Evolutionary conservation across 2,329 filamentous ascomycete species (phyloP).

Genomic region (Fusarium albidum): DNA sequence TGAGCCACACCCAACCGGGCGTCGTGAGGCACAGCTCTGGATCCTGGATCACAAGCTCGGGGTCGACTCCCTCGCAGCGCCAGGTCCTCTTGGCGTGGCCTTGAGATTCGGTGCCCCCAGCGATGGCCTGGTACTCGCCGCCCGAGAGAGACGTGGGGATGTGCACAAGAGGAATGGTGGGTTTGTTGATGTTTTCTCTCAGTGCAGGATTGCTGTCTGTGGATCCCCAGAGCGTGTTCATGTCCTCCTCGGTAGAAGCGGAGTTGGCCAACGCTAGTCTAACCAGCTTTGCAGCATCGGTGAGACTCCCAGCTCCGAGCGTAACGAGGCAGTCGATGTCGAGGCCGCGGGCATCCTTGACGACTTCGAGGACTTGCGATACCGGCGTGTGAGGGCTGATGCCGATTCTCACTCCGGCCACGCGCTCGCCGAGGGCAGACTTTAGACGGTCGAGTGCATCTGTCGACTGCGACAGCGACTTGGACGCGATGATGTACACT

Average conservation of each 20-base stretch:
- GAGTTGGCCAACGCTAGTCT: constrained; percentile 59
- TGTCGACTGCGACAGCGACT: constrained; percentile 56
- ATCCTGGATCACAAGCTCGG: constrained; percentile 64
- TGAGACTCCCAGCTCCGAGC: constrained; percentile 63
- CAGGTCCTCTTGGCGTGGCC: constrained; percentile 42
- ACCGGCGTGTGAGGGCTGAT: constrained; percentile 64
- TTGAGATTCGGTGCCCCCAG: constrained; percentile 40
- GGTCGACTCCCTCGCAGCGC: constrained; percentile 48
- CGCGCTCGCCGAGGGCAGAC: constrained; percentile 48
- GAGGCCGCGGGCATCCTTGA: constrained; percentile 47
- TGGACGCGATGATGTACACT: constrained; percentile 43
- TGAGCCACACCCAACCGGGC: constrained; percentile 62
- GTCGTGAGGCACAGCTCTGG: constrained; percentile 60
- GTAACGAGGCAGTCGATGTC: constrained; percentile 61
- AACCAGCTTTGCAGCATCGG: constrained; percentile 63
- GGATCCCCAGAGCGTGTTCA: constrained; percentile 46
- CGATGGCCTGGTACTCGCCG: constrained; percentile 46
- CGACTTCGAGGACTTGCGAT: constrained; percentile 59
- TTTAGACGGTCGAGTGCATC: constrained; percentile 52
- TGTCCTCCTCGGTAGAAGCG: constrained; percentile 46
- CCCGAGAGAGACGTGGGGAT: constrained; percentile 48
- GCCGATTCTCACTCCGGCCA: constrained; percentile 57
- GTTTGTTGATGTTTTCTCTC: constrained; percentile 21
- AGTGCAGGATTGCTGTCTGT: constrained; percentile 33
- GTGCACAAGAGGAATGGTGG: constrained; percentile 42